These are phyloP conservation scores for Oldenlandia corymbosa DNA, from an alignment of 257 asterid genomes.

Conservation along the genomic window DNA sequence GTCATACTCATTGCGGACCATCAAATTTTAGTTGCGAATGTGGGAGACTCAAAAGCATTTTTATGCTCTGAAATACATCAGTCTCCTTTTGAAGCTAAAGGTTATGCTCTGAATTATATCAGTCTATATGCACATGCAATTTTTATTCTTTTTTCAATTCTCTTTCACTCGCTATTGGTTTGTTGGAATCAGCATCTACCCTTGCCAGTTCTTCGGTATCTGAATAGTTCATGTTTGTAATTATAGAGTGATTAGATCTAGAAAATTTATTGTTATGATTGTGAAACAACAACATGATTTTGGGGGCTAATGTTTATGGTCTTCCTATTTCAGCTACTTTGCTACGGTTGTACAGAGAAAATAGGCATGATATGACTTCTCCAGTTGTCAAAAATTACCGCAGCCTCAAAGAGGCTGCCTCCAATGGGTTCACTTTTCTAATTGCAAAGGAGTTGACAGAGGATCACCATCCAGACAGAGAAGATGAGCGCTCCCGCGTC, in stretches of 20 bases:
- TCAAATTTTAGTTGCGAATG: conserved; percentile 84
- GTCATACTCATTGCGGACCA: conserved; percentile 66
- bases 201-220: neutral
- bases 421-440: conserved; percentile 63
- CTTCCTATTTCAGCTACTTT: conserved; percentile 64
- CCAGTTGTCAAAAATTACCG: conserved; percentile 48
- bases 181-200: neutral
- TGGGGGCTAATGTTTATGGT: conserved; percentile 15
- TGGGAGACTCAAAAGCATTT: conserved; percentile 96
- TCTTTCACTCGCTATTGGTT: conserved; percentile 5
- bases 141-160: neutral
- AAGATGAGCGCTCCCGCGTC: conserved; percentile 77
- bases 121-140: neutral
- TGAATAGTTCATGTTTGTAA: neutral
- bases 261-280: neutral
- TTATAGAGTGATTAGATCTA: neutral
- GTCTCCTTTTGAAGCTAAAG: conserved; percentile 82
- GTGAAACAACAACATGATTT: neutral
- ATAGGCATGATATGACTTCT: conserved; percentile 40
- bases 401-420: conserved; percentile 55
- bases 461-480: conserved; percentile 97
- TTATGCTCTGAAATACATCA: conserved; percentile 83
- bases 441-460: conserved; percentile 79
- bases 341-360: conserved; percentile 61
- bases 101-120: conserved; percentile 37